These are phyloP conservation scores for Isochrysis galbana DNA, from an alignment of 78 protist genomes.

Conservation along the genomic window DNA sequence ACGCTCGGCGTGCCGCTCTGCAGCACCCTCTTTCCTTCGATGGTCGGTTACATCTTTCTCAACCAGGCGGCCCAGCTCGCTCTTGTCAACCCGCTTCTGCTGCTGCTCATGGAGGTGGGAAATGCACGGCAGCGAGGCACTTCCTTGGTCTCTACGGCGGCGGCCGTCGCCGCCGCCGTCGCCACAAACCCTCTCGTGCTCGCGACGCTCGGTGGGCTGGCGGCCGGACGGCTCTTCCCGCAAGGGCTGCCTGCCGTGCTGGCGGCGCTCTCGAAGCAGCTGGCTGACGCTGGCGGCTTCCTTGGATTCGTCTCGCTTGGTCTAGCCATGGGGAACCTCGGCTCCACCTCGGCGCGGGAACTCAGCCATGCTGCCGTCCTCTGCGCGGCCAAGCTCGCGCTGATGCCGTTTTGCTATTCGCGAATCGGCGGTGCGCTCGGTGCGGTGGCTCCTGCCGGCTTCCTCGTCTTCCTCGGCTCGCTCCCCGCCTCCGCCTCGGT, in stretches of 20 bases:
- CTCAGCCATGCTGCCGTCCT: background rate
- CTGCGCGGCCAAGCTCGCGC: background rate
- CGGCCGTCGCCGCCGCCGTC: background rate
- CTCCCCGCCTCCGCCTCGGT: conserved; percentile 5
- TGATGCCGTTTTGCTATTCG: background rate
- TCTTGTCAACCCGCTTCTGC: background rate
- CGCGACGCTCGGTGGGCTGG: background rate
- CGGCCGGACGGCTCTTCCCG: background rate
- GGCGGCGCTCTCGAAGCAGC: background rate
- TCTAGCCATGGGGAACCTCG: background rate
- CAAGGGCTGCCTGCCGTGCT: background rate
- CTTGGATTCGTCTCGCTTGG: background rate
- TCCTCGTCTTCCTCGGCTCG: background rate
- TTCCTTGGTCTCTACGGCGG: too few relatives aligned
- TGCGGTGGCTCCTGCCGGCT: background rate
- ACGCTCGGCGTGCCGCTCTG: conserved; percentile 12
- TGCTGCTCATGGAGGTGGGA: background rate
- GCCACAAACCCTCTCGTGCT: background rate
- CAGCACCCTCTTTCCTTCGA: background rate
- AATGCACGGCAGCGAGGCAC: background rate
- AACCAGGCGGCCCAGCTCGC: background rate
- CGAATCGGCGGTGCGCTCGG: background rate
- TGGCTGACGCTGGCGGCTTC: background rate
- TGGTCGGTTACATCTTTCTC: background rate
- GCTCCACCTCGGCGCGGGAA: background rate